phyloP scores from a whole-genome alignment of 1,139 yeast genomes.

The Yamadazyma buinensis region DNA sequence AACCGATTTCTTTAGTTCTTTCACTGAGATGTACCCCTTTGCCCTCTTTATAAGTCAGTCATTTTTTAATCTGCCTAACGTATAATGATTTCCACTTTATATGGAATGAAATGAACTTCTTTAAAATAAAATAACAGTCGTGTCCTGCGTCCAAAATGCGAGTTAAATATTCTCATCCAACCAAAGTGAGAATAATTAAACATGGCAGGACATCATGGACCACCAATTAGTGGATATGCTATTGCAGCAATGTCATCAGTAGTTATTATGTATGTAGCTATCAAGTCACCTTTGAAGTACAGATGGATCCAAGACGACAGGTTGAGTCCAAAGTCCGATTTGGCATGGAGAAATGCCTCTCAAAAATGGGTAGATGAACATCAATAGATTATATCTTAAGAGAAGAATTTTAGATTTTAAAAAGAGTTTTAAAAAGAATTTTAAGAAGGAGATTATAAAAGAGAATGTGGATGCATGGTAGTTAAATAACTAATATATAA shows the following conservation, averaged over 20 bases:
- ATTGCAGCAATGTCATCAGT: slow-evolving; percentile 47
- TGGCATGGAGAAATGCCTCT: slow-evolving; percentile 51
- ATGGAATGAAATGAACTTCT: too few relatives aligned
- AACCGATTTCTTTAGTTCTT: too few relatives aligned
- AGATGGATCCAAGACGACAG: slow-evolving; percentile 42
- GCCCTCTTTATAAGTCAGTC: too few relatives aligned
- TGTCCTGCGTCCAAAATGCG: not conserved
- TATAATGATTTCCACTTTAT: too few relatives aligned
- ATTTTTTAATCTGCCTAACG: too few relatives aligned
- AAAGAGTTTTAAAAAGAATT: too few relatives aligned
- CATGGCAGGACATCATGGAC: slow-evolving; percentile 29
- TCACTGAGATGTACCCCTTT: too few relatives aligned
- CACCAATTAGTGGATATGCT: slow-evolving; percentile 40
- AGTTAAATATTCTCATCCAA: slow-evolving; percentile 17
- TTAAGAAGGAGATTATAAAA: not conserved
- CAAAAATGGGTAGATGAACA: slow-evolving; percentile 41
- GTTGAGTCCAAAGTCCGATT: slow-evolving; percentile 48
- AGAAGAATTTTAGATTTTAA: slow-evolving; percentile 1
- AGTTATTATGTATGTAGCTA: slow-evolving; percentile 30
- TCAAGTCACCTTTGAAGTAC: slow-evolving; percentile 46
- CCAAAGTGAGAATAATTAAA: slow-evolving; percentile 14
- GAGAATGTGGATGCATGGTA: too few relatives aligned
- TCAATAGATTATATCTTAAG: too few relatives aligned
- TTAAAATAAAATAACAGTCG: too few relatives aligned
- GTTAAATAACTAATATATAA: too few relatives aligned